A percentile compares a stretch with the other conserved stretches of the same genome.
phyloP scores from a whole-genome alignment of 73 alveolate species.

The Vitrella brassicaformis region DNA sequence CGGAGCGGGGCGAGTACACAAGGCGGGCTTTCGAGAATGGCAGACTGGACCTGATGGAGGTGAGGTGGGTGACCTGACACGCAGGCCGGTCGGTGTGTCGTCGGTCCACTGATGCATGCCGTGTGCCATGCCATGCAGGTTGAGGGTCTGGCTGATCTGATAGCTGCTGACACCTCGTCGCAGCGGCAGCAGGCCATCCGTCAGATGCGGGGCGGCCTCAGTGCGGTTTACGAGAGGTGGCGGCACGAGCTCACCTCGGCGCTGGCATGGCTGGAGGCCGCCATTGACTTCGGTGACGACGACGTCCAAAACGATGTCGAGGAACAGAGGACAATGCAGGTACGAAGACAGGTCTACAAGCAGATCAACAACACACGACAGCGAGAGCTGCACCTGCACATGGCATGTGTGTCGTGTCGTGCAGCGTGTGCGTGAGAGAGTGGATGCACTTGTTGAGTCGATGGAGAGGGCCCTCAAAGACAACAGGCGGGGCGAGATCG shows the following conservation, averaged over 20 bases:
- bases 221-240: too few relatives aligned
- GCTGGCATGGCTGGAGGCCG: constrained; percentile 43
- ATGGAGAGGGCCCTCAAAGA: too few relatives aligned
- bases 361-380: too few relatives aligned
- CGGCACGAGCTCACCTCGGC: constrained; percentile 9
- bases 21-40: constrained; percentile 34
- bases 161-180: constrained; percentile 20
- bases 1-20: constrained; percentile 38
- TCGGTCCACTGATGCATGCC: too few relatives aligned
- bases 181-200: constrained; percentile 16
- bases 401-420: constrained; percentile 4
- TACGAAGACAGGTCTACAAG: too few relatives aligned
- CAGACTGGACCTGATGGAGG: constrained; percentile 21
- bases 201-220: constrained; percentile 21
- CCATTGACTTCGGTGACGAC: constrained; percentile 42
- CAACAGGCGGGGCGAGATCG: constrained; percentile 2
- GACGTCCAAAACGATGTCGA: too few relatives aligned
- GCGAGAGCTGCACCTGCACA: constrained; percentile 9
- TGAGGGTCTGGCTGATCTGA: constrained; percentile 30
- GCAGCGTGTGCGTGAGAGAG: too few relatives aligned
- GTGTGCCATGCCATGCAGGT: too few relatives aligned
- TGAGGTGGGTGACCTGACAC: too few relatives aligned
- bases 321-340: too few relatives aligned
- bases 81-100: too few relatives aligned
- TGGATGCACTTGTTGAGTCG: too few relatives aligned